phyloP scores from a whole-genome alignment of 345 rosid species.

The Microthlaspi erraticum region DNA sequence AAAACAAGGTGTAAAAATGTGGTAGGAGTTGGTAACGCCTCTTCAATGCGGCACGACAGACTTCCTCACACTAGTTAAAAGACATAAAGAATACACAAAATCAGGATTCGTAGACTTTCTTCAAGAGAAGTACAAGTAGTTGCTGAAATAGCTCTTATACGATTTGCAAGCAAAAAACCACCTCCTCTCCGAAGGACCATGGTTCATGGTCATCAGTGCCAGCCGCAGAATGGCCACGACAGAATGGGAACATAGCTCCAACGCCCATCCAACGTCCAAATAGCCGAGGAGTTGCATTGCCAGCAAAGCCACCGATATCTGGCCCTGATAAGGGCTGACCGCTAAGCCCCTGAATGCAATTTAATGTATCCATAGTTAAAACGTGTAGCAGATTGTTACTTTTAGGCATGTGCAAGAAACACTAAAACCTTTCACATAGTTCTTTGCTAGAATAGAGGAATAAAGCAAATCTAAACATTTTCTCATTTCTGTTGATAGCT shows the following conservation, averaged over 20 bases:
- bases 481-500: slow-evolving; percentile 22
- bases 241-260: slow-evolving; percentile 93
- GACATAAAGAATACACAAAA: neutral
- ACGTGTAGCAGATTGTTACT: neutral
- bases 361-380: slow-evolving; percentile 18
- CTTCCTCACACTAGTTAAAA: slow-evolving; percentile 78
- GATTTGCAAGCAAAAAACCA: neutral
- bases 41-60: slow-evolving; percentile 84
- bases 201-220: slow-evolving; percentile 85
- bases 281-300: slow-evolving; percentile 84
- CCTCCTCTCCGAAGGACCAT: slow-evolving; percentile 98
- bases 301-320: slow-evolving; percentile 94
- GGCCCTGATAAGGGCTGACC: slow-evolving; percentile 97
- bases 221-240: slow-evolving; percentile 83
- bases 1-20: slow-evolving; percentile 83
- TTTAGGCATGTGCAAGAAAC: neutral
- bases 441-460: neutral
- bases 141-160: neutral
- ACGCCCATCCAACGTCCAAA: slow-evolving; percentile 97
- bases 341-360: slow-evolving; percentile 73
- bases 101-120: neutral
- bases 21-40: slow-evolving; percentile 88
- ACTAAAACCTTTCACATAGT: neutral
- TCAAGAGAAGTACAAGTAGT: slow-evolving; percentile 6
- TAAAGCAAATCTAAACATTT: neutral